Percentiles rank a stretch among this genome's conserved stretches.
phyloP scores from a whole-genome alignment of 345 rosid species.

The Adansonia digitata region DNA sequence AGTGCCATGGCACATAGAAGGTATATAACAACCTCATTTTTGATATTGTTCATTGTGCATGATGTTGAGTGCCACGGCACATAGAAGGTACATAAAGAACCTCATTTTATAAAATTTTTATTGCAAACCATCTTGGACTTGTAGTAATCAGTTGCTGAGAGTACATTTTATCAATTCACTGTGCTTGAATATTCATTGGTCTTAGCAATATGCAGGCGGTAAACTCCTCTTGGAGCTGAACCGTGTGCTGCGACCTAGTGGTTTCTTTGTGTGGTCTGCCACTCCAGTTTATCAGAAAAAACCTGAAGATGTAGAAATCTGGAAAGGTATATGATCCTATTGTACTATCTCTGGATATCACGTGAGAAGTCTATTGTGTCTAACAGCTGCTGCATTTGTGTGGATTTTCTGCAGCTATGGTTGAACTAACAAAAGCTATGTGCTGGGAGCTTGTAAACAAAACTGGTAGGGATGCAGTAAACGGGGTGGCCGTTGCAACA shows the following conservation, averaged over 20 bases:
- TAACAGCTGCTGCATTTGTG: slow-evolving; percentile 16
- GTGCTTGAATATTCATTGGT: slow-evolving; percentile 1
- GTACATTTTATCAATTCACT: neutral
- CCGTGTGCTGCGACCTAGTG: slow-evolving; percentile 87
- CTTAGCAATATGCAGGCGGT: slow-evolving; percentile 52
- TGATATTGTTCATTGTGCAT: slow-evolving; percentile 93
- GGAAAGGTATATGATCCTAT: slow-evolving; percentile 56
- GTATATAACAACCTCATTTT: slow-evolving; percentile 42
- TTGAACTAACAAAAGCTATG: slow-evolving; percentile 58
- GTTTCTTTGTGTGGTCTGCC: slow-evolving; percentile 95
- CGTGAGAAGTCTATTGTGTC: slow-evolving; percentile 19
- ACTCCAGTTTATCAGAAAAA: slow-evolving; percentile 86
- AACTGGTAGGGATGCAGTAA: slow-evolving; percentile 56
- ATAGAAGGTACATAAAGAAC: slow-evolving; percentile 65
- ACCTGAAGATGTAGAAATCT: slow-evolving; percentile 72
- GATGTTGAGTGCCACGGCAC: slow-evolving; percentile 99
- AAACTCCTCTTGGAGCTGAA: slow-evolving; percentile 91
- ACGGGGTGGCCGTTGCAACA: slow-evolving; percentile 72
- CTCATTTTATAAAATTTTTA: neutral
- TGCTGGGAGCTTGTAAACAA: slow-evolving; percentile 87
- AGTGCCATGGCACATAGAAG: slow-evolving; percentile 99
- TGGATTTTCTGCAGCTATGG: slow-evolving; percentile 65
- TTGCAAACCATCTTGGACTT: neutral
- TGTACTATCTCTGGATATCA: neutral
- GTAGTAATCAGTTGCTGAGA: neutral